phyloP scores from a whole-genome alignment of 805 yeast genomes.

The Sugiyamaella marilandica region DNA sequence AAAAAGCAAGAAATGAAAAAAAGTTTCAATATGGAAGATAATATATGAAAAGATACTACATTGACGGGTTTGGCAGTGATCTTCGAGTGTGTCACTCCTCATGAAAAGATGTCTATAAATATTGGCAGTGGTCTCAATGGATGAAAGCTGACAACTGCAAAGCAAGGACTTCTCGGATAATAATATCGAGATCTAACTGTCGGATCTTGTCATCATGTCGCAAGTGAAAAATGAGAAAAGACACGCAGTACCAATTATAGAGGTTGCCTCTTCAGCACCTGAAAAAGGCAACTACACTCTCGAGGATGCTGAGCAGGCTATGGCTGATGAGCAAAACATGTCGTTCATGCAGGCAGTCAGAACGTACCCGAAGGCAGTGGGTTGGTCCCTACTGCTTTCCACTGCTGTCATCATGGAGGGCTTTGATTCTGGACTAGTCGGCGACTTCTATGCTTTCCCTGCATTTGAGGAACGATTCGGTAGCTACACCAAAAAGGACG shows the following conservation, averaged over 20 bases:
- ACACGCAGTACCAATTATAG: background rate
- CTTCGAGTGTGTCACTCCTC: too few relatives aligned
- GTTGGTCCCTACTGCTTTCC: slow-evolving; percentile 44
- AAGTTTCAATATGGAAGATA: too few relatives aligned
- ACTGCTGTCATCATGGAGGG: slow-evolving; percentile 47
- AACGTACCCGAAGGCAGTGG: slow-evolving; percentile 41
- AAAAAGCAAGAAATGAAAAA: too few relatives aligned
- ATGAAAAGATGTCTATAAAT: too few relatives aligned
- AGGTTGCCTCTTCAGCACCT: background rate
- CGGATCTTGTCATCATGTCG: too few relatives aligned
- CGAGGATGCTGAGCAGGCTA: background rate
- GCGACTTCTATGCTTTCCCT: slow-evolving; percentile 7
- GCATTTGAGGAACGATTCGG: slow-evolving; percentile 29
- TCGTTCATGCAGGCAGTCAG: slow-evolving; percentile 33
- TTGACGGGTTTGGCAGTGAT: too few relatives aligned
- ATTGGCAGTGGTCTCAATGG: too few relatives aligned
- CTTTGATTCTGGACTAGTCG: slow-evolving; percentile 40
- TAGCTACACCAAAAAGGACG: background rate
- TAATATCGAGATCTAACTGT: too few relatives aligned
- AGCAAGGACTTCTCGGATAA: too few relatives aligned
- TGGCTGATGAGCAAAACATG: slow-evolving; percentile 25
- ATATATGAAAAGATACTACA: too few relatives aligned
- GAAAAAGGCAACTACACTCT: background rate
- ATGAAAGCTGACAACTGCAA: too few relatives aligned
- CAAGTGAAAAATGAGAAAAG: too few relatives aligned